Conservation (phyloP, 2,329 filamentous ascomycete species). For the Aspergillus jensenii region DNA sequence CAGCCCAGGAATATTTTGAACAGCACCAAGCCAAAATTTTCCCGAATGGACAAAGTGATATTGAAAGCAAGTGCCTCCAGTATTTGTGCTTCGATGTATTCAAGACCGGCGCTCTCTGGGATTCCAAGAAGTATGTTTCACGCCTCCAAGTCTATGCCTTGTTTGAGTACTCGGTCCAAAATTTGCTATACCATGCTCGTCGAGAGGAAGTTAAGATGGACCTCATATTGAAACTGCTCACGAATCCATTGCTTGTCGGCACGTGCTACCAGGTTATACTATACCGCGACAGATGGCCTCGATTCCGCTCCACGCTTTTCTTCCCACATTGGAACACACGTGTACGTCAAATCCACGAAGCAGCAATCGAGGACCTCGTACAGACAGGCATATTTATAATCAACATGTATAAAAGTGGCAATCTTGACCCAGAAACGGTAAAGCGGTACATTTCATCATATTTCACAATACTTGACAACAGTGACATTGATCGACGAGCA, state of each 20-base stretch:
- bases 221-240: neutral
- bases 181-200: neutral
- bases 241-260: neutral
- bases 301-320: too few species aligned
- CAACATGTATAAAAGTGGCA: neutral
- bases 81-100: slow-evolving; percentile 25
- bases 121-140: neutral
- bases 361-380: neutral
- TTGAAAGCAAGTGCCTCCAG: slow-evolving; percentile 18
- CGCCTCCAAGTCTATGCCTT: neutral
- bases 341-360: neutral
- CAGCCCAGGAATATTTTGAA: slow-evolving; percentile 33
- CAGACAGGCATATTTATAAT: too few species aligned
- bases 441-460: too few species aligned
- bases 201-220: neutral
- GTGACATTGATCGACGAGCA: too few species aligned
- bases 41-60: slow-evolving; percentile 13
- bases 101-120: neutral
- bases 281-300: too few species aligned
- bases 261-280: neutral
- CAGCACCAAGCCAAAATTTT: slow-evolving; percentile 12
- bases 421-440: too few species aligned
- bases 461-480: too few species aligned
- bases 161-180: neutral
- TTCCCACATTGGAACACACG: too few species aligned